phyloP scores from a whole-genome alignment of 2,329 filamentous ascomycete genomes.

The Clarireedia hainanense region DNA sequence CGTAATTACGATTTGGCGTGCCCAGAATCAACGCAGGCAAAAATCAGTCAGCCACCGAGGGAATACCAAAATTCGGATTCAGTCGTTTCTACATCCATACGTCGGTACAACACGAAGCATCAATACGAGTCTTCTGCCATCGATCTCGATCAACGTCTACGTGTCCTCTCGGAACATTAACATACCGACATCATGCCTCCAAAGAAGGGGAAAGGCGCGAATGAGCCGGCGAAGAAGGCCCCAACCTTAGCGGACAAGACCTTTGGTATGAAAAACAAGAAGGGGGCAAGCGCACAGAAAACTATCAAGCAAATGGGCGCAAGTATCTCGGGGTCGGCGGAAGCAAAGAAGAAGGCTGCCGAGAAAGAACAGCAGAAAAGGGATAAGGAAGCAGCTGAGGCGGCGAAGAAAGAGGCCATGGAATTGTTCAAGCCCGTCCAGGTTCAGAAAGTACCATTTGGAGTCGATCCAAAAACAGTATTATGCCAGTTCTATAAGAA shows the following conservation, averaged over 20 bases:
- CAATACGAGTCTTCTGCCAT: neutral
- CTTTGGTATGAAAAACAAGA: conserved; percentile 99
- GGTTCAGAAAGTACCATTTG: conserved; percentile 95
- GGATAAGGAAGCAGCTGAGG: conserved; percentile 86
- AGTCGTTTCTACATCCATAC: conserved; percentile 24
- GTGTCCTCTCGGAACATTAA: neutral
- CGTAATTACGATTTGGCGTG: neutral
- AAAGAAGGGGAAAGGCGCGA: conserved; percentile 47
- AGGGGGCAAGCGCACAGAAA: conserved; percentile 83
- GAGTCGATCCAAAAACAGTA: conserved; percentile 95
- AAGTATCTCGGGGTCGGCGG: conserved; percentile 67
- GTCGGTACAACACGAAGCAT: neutral
- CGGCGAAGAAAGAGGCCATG: conserved; percentile 71
- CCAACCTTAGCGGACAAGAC: conserved; percentile 79
- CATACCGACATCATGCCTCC: conserved; percentile 57
- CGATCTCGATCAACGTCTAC: neutral
- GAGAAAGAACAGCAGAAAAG: conserved; percentile 64
- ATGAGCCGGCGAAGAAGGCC: conserved; percentile 44
- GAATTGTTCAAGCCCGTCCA: conserved; percentile 85
- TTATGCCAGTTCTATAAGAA: conserved; percentile 97
- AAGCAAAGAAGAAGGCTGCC: conserved; percentile 73
- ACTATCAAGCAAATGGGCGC: conserved; percentile 81
- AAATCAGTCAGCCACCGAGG: neutral
- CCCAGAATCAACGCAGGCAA: neutral
- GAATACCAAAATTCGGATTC: conserved; percentile 11